Evolutionary conservation across 2,329 filamentous ascomycete species (phyloP).

Genomic region (Penicillium griseofulvum): DNA sequence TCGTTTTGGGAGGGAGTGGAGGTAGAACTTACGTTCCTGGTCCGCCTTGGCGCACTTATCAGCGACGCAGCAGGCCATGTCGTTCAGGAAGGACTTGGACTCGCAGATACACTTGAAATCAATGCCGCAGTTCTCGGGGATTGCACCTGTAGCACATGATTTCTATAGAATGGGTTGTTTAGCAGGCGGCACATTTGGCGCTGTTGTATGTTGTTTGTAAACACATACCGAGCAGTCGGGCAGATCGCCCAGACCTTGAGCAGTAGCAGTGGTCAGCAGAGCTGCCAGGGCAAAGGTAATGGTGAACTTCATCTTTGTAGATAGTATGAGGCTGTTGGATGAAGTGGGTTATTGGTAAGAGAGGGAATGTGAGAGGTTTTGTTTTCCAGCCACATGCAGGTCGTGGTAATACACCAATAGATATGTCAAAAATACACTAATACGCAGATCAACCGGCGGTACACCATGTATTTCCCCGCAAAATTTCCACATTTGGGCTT

Average conservation of each 20-base stretch:
- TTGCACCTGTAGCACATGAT: constrained; percentile 43
- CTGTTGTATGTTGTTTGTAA: neutral
- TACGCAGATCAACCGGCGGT: neutral
- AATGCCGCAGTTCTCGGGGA: constrained; percentile 40
- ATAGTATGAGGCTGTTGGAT: neutral
- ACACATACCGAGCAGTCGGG: constrained; percentile 57
- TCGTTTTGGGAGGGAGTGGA: neutral
- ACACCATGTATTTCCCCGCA: neutral
- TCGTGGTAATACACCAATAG: constrained; percentile 1
- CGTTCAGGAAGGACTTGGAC: constrained; percentile 45
- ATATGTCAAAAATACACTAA: constrained; percentile 1
- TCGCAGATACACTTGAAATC: constrained; percentile 53
- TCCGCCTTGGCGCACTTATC: constrained; percentile 42
- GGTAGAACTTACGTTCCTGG: constrained; percentile 39
- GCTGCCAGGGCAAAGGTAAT: constrained; percentile 54
- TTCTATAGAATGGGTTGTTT: constrained; percentile 23
- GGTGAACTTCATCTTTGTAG: constrained; percentile 50
- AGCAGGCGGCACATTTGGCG: neutral
- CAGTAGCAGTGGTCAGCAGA: constrained; percentile 49
- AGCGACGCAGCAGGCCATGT: constrained; percentile 52
- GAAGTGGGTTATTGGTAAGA: neutral
- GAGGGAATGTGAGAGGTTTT: neutral
- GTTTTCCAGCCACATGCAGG: neutral
- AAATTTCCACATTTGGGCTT: neutral
- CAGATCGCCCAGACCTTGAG: constrained; percentile 47